Base-by-base conservation (phyloP, 2,329 filamentous ascomycete species). In the Trichoderma pleuroti region DNA sequence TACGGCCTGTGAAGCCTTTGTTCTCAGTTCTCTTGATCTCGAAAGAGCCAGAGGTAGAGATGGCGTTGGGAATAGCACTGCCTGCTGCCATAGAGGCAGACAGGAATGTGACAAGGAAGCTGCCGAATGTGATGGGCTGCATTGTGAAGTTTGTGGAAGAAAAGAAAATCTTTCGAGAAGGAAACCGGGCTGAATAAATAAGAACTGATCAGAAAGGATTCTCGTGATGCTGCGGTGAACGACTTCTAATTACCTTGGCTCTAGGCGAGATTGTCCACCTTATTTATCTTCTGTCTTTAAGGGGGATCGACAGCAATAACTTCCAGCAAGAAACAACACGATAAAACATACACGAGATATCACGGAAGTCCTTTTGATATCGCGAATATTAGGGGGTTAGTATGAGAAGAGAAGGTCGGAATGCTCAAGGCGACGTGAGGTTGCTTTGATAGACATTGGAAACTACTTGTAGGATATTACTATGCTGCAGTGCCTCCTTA, bases 51-150 rank as follows among this genome's bases (percentile, higher is more conserved):
- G 70, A 24, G 4, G n/a, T 49, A 14, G 70, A 28, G 16, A 16
- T 39, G 8, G 24, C 24, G 32, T 42, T 42, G 57, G 70, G 68
- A 63, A 70, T 59, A 30, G 42, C 68, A 21, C 61, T 70, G 24
- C 68, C 68, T 57, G 68, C 68, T 30, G 68, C 68, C 49, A 70
- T 49, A 39, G 68, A 65, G 68, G 68, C 68, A 39, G 68, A 59
- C 49, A 70, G 68, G 62, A 65, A 30, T 10, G 68, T 65, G 52
- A 70, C 68, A 36, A 70, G 49, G 52, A 70, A 70, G 39, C 61
- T 70, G 36, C 68, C 68, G 26, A 70, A 70, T 21, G 61, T 56
- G 24, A 30, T 14, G 59, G 67, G 67, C 61, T 66, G 68, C 68
- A 70, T 70, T 52, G n/a, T 66, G 14, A 14, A 30, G n/a, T 34